Percentiles rank a stretch among this genome's conserved stretches.
These are phyloP conservation scores for Pleurotus ostreatus DNA, from an alignment of 768 basidiomycete species.

Conservation along the genomic window DNA sequence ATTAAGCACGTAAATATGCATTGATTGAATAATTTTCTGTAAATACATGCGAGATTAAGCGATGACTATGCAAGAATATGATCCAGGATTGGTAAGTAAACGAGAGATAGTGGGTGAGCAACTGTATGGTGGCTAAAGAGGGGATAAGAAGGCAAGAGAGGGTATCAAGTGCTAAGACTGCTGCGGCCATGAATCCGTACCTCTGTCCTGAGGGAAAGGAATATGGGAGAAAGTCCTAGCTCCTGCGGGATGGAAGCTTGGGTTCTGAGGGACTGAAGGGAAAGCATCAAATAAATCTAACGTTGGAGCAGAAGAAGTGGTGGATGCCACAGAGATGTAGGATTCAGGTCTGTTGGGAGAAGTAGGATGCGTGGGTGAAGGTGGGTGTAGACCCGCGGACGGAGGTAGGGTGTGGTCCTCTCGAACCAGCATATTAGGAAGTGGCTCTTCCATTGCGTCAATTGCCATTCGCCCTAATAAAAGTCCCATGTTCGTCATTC, in stretches of 20 bases:
- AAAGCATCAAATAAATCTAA: constrained; percentile 63
- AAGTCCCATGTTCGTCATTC: neutral
- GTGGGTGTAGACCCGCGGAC: constrained; percentile 9
- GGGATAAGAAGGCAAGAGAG: neutral
- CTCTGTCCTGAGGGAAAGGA: neutral
- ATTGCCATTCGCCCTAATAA: constrained; percentile 8
- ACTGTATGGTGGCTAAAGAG: neutral
- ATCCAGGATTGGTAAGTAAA: neutral
- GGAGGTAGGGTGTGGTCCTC: neutral
- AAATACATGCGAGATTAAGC: constrained; percentile 5
- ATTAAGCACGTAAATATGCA: too few relatives aligned
- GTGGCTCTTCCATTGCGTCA: constrained; percentile 1
- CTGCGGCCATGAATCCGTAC: neutral
- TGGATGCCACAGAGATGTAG: constrained; percentile 9
- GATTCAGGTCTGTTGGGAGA: constrained; percentile 15
- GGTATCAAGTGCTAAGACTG: neutral
- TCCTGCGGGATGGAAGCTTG: neutral
- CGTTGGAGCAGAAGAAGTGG: constrained; percentile 40
- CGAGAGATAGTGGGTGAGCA: neutral
- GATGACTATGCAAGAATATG: neutral
- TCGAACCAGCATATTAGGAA: neutral
- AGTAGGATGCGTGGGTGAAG: constrained; percentile 1
- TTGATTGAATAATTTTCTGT: neutral
- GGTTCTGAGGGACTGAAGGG: constrained; percentile 59
- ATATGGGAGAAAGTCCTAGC: neutral